Conservation (phyloP, 2,329 filamentous ascomycete genomes). For the Fusarium udum region DNA sequence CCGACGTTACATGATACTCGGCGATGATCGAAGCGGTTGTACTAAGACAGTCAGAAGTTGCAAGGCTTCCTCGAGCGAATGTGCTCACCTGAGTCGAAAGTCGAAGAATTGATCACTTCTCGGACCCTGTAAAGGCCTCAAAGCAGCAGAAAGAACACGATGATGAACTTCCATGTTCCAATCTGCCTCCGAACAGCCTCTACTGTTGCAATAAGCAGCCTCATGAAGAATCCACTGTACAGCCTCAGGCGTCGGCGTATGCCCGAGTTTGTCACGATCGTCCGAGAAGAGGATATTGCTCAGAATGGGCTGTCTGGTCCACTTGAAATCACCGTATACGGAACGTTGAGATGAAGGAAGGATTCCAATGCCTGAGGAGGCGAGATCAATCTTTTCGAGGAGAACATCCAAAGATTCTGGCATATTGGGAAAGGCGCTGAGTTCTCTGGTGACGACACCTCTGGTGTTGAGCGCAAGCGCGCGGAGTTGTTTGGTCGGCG, state of each 20-base stretch:
- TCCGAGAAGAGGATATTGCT: conserved; percentile 8
- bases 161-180: neutral
- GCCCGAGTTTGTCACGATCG: neutral
- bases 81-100: neutral
- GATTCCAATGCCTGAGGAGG: neutral
- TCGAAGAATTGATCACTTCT: neutral
- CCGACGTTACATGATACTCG: neutral
- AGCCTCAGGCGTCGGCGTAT: neutral
- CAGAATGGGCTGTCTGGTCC: neutral
- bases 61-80: accelerated
- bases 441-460: neutral
- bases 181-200: neutral
- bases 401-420: neutral
- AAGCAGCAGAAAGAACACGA: neutral
- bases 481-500: neutral
- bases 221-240: neutral
- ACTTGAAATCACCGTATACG: conserved; percentile 12
- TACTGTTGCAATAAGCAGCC: neutral
- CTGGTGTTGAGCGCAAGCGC: neutral
- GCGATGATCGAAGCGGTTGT: neutral
- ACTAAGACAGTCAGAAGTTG: neutral
- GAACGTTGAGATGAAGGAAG: neutral
- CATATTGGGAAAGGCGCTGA: neutral
- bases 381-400: neutral
- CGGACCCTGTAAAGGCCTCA: neutral